phyloP scores from a whole-genome alignment of 345 rosid genomes.

The Gossypium herbaceum region DNA sequence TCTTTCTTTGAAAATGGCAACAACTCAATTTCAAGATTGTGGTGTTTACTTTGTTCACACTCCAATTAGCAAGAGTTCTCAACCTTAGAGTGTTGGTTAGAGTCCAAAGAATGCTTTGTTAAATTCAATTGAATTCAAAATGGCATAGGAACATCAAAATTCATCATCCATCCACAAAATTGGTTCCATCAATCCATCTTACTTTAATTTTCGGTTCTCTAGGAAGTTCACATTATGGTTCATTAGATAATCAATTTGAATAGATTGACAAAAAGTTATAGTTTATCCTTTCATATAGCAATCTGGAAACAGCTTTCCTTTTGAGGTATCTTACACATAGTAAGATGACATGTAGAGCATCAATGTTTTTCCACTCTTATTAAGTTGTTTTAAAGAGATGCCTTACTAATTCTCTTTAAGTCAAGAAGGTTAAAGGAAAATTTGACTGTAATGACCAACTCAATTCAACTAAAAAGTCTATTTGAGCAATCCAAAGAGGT shows the following conservation, averaged over 20 bases:
- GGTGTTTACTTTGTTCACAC: too few relatives aligned
- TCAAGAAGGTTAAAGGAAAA: background rate
- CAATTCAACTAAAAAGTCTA: background rate
- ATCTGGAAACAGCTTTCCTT: background rate
- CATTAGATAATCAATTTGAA: background rate
- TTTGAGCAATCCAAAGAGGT: background rate
- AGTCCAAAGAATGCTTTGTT: too few relatives aligned
- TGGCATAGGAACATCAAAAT: too few relatives aligned
- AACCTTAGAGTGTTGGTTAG: too few relatives aligned
- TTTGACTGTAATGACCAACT: background rate
- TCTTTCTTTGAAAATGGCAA: too few relatives aligned
- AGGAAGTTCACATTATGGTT: background rate
- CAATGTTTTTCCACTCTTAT: background rate
- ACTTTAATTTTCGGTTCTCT: too few relatives aligned
- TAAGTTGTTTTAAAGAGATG: background rate
- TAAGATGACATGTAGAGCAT: background rate
- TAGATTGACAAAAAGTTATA: background rate
- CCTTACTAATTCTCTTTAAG: background rate
- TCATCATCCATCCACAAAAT: too few relatives aligned
- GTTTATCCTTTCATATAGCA: background rate
- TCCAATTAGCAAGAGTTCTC: too few relatives aligned
- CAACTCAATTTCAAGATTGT: too few relatives aligned
- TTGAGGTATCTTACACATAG: background rate
- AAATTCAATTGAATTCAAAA: too few relatives aligned
- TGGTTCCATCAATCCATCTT: too few relatives aligned